Percentiles rank a stretch among this genome's conserved stretches.
Conservation (phyloP, 495 filamentous ascomycete genomes). For the Thermothielavioides terrestris region DNA sequence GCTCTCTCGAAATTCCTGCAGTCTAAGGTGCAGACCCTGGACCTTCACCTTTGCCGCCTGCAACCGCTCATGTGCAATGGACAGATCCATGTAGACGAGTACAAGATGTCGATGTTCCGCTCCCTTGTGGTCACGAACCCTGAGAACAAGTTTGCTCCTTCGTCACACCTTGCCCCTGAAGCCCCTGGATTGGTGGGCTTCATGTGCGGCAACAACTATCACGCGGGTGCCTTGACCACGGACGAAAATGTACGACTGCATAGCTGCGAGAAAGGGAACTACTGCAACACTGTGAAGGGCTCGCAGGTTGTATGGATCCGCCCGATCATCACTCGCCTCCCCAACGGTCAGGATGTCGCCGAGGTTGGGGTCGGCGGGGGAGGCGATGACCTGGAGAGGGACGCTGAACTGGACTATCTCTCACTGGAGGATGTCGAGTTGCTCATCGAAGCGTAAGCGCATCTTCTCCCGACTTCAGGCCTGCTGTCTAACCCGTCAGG, state of each 20-base stretch:
- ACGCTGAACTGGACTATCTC: constrained; percentile 54
- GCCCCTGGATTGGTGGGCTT: constrained; percentile 66
- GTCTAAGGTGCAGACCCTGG: constrained; percentile 51
- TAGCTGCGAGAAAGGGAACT: constrained; percentile 70
- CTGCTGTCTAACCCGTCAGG: constrained; percentile 1
- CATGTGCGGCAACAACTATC: constrained; percentile 58
- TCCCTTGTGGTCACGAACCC: constrained; percentile 45
- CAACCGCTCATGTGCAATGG: not conserved
- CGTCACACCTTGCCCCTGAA: constrained; percentile 43
- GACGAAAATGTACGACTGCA: constrained; percentile 63
- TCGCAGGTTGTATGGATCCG: constrained; percentile 63
- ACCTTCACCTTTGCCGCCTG: not conserved
- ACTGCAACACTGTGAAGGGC: constrained; percentile 48
- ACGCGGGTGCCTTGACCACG: constrained; percentile 63
- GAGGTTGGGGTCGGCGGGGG: constrained; percentile 76
- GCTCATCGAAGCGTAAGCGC: constrained; percentile 42
- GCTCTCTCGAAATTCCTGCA: constrained; percentile 62
- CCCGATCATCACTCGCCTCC: constrained; percentile 58
- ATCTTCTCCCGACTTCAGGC: not conserved
- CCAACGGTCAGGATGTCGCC: constrained; percentile 50
- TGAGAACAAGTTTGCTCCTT: constrained; percentile 22
- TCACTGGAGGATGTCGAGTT: constrained; percentile 34
- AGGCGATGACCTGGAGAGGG: constrained; percentile 60
- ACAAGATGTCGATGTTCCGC: constrained; percentile 65
- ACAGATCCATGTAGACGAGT: constrained; percentile 74